A percentile compares a stretch with the other conserved stretches of the same genome.
These are phyloP conservation scores for Scopulariopsis brevicaulis DNA, from an alignment of 2,329 filamentous ascomycete genomes.

Conservation along the genomic window DNA sequence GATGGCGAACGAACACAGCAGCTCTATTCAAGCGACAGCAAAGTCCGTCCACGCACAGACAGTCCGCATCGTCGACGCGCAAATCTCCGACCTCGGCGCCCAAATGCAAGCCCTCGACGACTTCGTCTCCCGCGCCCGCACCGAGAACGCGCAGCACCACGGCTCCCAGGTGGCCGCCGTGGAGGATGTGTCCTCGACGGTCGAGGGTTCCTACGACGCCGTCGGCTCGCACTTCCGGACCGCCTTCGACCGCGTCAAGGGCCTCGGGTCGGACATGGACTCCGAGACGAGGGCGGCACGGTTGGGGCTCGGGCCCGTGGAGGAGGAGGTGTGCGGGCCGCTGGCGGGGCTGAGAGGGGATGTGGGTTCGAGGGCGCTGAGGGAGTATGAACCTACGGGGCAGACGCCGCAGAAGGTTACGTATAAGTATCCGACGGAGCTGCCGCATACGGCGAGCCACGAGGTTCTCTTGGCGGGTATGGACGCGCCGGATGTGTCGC, in stretches of 20 bases:
- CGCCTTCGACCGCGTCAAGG: conserved; percentile 55
- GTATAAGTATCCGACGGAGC: conserved; percentile 68
- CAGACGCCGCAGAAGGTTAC: conserved; percentile 70
- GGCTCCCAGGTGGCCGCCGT: conserved; percentile 57
- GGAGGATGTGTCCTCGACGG: conserved; percentile 51
- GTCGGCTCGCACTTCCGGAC: conserved; percentile 60
- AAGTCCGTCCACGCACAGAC: conserved; percentile 86
- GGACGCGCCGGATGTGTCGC: conserved; percentile 8
- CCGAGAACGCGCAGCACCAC: conserved; percentile 71
- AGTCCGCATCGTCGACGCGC: conserved; percentile 76
- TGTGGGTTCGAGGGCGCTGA: conserved; percentile 52
- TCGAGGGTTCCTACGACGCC: conserved; percentile 61
- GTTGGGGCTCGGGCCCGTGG: conserved; percentile 50
- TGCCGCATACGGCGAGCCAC: conserved; percentile 60
- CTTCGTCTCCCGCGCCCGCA: conserved; percentile 72
- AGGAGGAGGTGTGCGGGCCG: conserved; percentile 51
- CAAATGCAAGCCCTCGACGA: conserved; percentile 87
- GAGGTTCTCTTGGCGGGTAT: conserved; percentile 30
- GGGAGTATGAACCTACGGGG: conserved; percentile 78
- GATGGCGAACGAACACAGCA: conserved; percentile 67
- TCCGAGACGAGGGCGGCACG: conserved; percentile 46
- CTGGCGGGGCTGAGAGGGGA: conserved; percentile 59
- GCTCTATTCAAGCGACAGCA: conserved; percentile 72
- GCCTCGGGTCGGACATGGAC: conserved; percentile 58
- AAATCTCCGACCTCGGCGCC: conserved; percentile 75